Evolutionary conservation across 1,284 basidiomycete genomes (phyloP).

Genomic region (Rhodotorula glutinis): DNA sequence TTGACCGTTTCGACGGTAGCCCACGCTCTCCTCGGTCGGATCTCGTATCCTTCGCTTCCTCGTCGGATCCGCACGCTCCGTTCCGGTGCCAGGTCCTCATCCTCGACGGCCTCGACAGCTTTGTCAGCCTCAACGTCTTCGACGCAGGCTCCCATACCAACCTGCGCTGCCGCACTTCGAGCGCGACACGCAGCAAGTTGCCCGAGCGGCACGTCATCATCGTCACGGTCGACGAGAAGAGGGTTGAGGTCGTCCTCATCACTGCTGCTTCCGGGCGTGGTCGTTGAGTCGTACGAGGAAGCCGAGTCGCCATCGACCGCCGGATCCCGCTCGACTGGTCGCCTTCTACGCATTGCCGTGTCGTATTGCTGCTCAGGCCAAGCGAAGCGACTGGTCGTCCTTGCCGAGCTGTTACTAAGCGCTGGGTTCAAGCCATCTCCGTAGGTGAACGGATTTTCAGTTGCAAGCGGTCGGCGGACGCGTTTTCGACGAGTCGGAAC

Average conservation of each 20-base stretch:
- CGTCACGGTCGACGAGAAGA: not conserved
- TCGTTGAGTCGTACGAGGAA: constrained; percentile 2
- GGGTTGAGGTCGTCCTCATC: not conserved
- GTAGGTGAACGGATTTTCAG: constrained; percentile 73
- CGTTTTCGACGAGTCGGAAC: constrained; percentile 39
- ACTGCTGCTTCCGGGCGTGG: not conserved
- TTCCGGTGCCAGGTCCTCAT: constrained; percentile 27
- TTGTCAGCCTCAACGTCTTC: constrained; percentile 5
- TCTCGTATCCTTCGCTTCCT: constrained; percentile 39
- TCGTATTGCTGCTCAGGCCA: too few species aligned
- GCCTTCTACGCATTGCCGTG: too few species aligned
- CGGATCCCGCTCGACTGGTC: too few species aligned
- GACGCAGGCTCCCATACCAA: not conserved
- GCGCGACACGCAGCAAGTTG: constrained; percentile 7
- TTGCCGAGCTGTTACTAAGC: too few species aligned
- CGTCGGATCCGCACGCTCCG: constrained; percentile 28
- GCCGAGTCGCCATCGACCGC: not conserved
- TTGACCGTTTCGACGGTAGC: not conserved
- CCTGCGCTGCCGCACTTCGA: not conserved
- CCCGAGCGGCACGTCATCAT: constrained; percentile 25
- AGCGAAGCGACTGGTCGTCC: too few species aligned
- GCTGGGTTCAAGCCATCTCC: constrained; percentile 56
- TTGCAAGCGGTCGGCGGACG: constrained; percentile 24
- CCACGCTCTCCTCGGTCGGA: constrained; percentile 13
- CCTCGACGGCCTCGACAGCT: constrained; percentile 14